phyloP scores from a whole-genome alignment of 257 asterid genomes.

The Przewalskia tangutica region DNA sequence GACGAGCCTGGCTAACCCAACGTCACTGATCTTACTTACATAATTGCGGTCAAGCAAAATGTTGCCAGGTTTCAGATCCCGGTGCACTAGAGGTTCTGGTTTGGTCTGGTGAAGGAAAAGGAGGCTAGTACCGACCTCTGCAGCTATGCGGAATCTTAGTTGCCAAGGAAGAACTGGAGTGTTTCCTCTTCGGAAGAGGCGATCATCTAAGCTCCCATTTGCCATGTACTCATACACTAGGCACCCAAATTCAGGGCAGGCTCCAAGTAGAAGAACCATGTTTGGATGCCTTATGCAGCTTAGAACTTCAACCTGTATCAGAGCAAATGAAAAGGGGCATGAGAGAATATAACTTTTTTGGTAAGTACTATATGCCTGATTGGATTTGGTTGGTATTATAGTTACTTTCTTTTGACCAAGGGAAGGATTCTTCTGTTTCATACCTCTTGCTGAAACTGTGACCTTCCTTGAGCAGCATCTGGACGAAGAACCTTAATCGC shows the following conservation, averaged over 20 bases:
- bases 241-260: conserved; percentile 95
- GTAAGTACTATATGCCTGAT: neutral
- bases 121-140: conserved; percentile 83
- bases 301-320: conserved; percentile 75
- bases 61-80: conserved; percentile 83
- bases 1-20: conserved; percentile 85
- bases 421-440: neutral
- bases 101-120: conserved; percentile 89
- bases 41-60: conserved; percentile 79
- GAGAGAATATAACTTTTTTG: neutral
- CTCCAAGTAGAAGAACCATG: conserved; percentile 97
- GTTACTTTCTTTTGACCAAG: neutral
- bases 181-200: conserved; percentile 55
- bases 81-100: conserved; percentile 91
- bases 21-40: conserved; percentile 89
- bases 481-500: conserved; percentile 92
- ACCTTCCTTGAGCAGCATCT: conserved; percentile 90
- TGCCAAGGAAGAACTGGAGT: conserved; percentile 78
- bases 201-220: conserved; percentile 85
- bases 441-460: conserved; percentile 97
- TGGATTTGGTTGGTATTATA: neutral
- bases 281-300: conserved; percentile 89
- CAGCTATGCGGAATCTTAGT: conserved; percentile 70
- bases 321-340: neutral
- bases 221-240: conserved; percentile 89